Evolutionary conservation across 345 rosid species (phyloP).

Genomic region (Gossypium herbaceum): DNA sequence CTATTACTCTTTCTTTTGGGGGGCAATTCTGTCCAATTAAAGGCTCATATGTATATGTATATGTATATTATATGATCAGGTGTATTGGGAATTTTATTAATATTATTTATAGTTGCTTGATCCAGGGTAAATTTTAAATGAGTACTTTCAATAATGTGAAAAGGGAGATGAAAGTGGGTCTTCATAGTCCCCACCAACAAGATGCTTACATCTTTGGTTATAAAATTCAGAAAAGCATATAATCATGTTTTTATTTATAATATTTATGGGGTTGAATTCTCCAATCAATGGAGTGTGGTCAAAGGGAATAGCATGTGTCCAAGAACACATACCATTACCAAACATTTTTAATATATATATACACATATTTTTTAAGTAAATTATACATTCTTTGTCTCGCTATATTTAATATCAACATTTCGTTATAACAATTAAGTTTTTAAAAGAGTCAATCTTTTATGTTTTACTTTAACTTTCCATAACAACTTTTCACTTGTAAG

Average conservation of each 20-base stretch:
- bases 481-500: no score
- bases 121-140: not conserved
- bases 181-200: constrained; percentile 7
- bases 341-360: not conserved
- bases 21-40: not conserved
- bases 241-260: not conserved
- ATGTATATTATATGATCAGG: not conserved
- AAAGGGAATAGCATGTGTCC: constrained; percentile 26
- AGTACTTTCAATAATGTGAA: not conserved
- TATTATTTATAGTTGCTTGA: not conserved
- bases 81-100: constrained; percentile 7
- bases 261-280: not conserved
- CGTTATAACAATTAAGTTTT: not conserved
- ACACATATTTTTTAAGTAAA: not conserved
- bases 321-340: constrained; percentile 6
- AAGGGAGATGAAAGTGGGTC: constrained; percentile 17
- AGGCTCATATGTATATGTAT: not conserved
- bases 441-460: not conserved
- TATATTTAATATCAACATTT: not conserved
- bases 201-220: not conserved
- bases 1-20: constrained; percentile 1
- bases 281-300: constrained; percentile 18
- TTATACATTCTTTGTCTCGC: not conserved
- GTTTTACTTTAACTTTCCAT: not conserved
- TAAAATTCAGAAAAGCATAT: not conserved